Evolutionary conservation across 2,329 filamentous ascomycete genomes (phyloP).

Genomic region (Fusarium subtropicale): DNA sequence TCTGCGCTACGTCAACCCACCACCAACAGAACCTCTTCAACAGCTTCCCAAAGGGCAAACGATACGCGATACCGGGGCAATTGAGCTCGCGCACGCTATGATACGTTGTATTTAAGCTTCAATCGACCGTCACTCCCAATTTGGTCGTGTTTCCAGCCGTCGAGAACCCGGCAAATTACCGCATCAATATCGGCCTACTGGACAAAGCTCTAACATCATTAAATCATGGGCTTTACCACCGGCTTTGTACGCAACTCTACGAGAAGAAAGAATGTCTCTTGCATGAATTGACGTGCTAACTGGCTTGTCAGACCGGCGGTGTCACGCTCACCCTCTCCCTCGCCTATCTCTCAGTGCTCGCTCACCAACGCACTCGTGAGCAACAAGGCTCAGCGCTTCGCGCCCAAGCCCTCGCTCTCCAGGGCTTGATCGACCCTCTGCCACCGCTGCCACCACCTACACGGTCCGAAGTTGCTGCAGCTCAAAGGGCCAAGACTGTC

Average conservation of each 20-base stretch:
- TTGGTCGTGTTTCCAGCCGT: conserved; percentile 35
- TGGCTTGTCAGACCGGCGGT: conserved; percentile 71
- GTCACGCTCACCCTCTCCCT: conserved; percentile 79
- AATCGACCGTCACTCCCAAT: conserved; percentile 31
- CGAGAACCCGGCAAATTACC: conserved; percentile 46
- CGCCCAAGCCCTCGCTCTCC: conserved; percentile 66
- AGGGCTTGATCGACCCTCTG: conserved; percentile 63
- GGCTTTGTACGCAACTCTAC: conserved; percentile 73
- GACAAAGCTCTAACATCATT: conserved; percentile 40
- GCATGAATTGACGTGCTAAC: conserved; percentile 12
- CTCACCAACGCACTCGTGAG: conserved; percentile 76
- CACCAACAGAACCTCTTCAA: conserved; percentile 42
- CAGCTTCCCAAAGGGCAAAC: conserved; percentile 28
- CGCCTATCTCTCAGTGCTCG: conserved; percentile 76
- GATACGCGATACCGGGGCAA: conserved; percentile 41
- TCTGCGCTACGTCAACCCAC: conserved; percentile 48
- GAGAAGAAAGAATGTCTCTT: not conserved
- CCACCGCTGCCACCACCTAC: conserved; percentile 61
- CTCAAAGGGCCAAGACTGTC: conserved; percentile 66
- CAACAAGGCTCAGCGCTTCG: conserved; percentile 67
- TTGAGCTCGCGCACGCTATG: conserved; percentile 51
- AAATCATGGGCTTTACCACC: conserved; percentile 76
- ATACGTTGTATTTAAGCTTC: conserved; percentile 46
- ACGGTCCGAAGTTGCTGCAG: conserved; percentile 62
- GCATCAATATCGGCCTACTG: conserved; percentile 46